Base-by-base conservation (phyloP, 2,329 filamentous ascomycete genomes). In the Phialemoniopsis sp. region DNA sequence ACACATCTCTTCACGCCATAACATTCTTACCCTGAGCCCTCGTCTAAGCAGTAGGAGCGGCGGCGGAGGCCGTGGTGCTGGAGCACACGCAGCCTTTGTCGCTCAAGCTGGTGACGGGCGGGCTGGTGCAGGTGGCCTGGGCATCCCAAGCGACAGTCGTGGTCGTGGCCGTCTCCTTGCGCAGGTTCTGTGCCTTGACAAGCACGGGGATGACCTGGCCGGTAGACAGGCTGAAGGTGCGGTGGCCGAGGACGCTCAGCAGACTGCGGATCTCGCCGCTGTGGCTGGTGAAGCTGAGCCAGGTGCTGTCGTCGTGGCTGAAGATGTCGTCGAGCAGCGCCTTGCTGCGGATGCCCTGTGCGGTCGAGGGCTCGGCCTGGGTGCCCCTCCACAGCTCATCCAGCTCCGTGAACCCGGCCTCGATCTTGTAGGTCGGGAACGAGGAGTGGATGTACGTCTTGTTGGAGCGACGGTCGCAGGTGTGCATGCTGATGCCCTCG, bases 161-260 rank as follows among this genome's bases (percentile, higher is more conserved):
- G n/a, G 56, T 59, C n/a, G 55, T 53, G 4, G 51, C 57, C 41
- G 46, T 50, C 8, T 54, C 45, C n/a, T 52, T 45, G 5, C 43
- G 35, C 1, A 64, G 41, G 32, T 64, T 72, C 48, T 76, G 68
- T 1, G 75, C 80, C 58, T 75, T 78, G 28, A 87, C 74, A 2
- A 87, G 67, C 3, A 84, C 79, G 0, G 83, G 82, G 19, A 87
- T 82, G 8, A 83, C 73, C 41, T 80, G 74, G 8, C 84, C 83
- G 0, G 84, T 88, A n/a, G 66, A 67, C 12, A 87, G 63, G 3
- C 63, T 57, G 54, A 87, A 87, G 3, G 60, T 46, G n/a, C 73
- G 70, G 50, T 87, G 83, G 37, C 73, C 72, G 15, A 51, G 40
- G 10, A 45, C 47, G 32, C 36, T 34, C 36, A 48, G 37, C 17